Evolutionary conservation across 495 filamentous ascomycete genomes (phyloP).

Genomic region (Geoglossum glabrum): DNA sequence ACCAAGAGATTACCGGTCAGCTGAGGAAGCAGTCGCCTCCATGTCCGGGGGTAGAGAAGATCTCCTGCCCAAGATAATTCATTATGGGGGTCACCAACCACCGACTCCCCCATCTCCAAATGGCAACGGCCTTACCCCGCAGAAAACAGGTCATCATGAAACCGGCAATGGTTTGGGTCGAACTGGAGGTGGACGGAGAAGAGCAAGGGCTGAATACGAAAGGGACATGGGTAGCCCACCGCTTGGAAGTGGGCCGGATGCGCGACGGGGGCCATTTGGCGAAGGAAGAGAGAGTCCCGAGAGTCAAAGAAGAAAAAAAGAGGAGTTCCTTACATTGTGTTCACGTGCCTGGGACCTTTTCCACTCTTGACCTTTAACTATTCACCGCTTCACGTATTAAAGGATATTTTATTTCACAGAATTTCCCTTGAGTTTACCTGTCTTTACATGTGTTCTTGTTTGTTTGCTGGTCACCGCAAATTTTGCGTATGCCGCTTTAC

Average conservation of each 20-base stretch:
- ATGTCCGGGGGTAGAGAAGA: slow-evolving; percentile 82
- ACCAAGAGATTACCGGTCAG: slow-evolving; percentile 76
- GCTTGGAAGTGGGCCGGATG: slow-evolving; percentile 36
- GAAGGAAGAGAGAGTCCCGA: slow-evolving; percentile 65
- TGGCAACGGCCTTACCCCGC: slow-evolving; percentile 18
- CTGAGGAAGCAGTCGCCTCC: slow-evolving; percentile 82
- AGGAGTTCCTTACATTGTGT: slow-evolving; percentile 78
- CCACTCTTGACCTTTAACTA: slow-evolving; percentile 45
- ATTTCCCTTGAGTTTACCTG: neutral
- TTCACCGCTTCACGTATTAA: neutral
- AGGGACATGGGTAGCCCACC: slow-evolving; percentile 61
- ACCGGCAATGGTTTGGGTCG: slow-evolving; percentile 15
- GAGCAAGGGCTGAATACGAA: slow-evolving; percentile 76
- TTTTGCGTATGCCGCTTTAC: neutral
- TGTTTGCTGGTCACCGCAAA: neutral
- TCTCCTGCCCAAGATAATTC: slow-evolving; percentile 75
- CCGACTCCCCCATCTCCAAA: slow-evolving; percentile 81
- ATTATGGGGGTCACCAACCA: slow-evolving; percentile 79
- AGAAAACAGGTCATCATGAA: slow-evolving; percentile 17
- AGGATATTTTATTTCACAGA: too few relatives aligned
- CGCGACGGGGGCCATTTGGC: slow-evolving; percentile 49
- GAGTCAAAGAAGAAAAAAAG: slow-evolving; percentile 71
- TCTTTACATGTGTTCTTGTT: neutral
- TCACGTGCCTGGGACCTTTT: slow-evolving; percentile 89
- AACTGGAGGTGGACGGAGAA: slow-evolving; percentile 39